Percentiles rank a stretch among this genome's conserved stretches.
phyloP scores from a whole-genome alignment of 2,329 filamentous ascomycete genomes.

The Pyricularia sp. region DNA sequence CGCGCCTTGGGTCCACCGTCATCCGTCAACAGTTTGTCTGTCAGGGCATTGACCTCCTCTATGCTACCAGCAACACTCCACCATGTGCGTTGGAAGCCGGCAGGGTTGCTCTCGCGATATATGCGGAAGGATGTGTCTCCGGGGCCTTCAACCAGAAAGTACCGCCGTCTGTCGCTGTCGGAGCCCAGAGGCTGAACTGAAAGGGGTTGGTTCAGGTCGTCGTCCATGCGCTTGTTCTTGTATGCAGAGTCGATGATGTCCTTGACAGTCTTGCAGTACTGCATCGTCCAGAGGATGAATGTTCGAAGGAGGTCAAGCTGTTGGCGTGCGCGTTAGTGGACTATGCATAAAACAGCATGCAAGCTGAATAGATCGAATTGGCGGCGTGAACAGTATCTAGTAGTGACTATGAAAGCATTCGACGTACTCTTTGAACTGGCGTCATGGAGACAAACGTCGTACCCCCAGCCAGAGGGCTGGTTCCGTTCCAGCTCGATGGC shows the following conservation, averaged over 20 bases:
- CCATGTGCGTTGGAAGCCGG: slow-evolving; percentile 70
- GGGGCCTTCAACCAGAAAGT: slow-evolving; percentile 86
- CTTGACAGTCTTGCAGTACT: slow-evolving; percentile 77
- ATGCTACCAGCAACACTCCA: slow-evolving; percentile 88
- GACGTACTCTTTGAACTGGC: slow-evolving; percentile 67
- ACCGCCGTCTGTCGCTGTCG: slow-evolving; percentile 81
- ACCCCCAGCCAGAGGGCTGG: slow-evolving; percentile 73
- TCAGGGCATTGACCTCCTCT: slow-evolving; percentile 69
- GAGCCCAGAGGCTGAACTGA: slow-evolving; percentile 73
- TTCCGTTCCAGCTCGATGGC: slow-evolving; percentile 70
- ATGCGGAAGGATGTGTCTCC: slow-evolving; percentile 92
- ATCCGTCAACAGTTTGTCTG: slow-evolving; percentile 63
- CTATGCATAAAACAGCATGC: not conserved
- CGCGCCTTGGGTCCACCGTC: slow-evolving; percentile 78
- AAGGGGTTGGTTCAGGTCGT: slow-evolving; percentile 71
- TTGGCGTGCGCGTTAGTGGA: not conserved
- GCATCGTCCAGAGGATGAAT: slow-evolving; percentile 79
- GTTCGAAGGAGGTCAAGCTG: slow-evolving; percentile 78
- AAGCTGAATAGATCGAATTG: not conserved
- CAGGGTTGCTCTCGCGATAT: slow-evolving; percentile 86
- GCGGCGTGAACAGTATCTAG: not conserved
- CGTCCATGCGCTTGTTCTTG: slow-evolving; percentile 76
- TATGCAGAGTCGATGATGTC: slow-evolving; percentile 77
- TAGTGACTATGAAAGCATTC: not conserved
- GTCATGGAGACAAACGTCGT: slow-evolving; percentile 76